Percentiles rank a stretch among this genome's conserved stretches.
These are phyloP conservation scores for Lachancea quebecensis DNA, from an alignment of 805 yeast genomes.

Conservation along the genomic window DNA sequence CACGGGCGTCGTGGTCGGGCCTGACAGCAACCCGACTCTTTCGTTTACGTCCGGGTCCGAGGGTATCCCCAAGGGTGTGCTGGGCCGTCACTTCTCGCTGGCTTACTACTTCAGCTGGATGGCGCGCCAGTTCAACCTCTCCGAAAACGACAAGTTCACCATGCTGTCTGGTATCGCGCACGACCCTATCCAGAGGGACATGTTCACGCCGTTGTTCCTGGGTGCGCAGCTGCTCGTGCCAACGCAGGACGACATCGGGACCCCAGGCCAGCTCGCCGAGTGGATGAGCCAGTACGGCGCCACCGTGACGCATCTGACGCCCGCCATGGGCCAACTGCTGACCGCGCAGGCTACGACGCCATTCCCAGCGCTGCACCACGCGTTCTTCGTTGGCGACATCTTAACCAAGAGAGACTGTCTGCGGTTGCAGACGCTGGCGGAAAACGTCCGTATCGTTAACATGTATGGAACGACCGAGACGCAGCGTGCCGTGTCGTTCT, in stretches of 20 bases:
- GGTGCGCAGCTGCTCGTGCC: slow-evolving; percentile 94
- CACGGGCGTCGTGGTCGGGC: slow-evolving; percentile 91
- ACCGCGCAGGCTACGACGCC: slow-evolving; percentile 91
- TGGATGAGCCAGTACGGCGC: slow-evolving; percentile 94
- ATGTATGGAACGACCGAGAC: slow-evolving; percentile 99
- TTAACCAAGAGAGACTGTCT: slow-evolving; percentile 95
- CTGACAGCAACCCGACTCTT: slow-evolving; percentile 94
- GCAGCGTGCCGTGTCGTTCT: slow-evolving; percentile 95
- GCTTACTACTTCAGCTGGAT: slow-evolving; percentile 99
- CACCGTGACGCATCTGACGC: slow-evolving; percentile 95
- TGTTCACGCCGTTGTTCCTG: slow-evolving; percentile 93
- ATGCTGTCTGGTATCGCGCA: slow-evolving; percentile 99
- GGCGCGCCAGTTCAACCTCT: slow-evolving; percentile 75
- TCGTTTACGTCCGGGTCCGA: slow-evolving; percentile 97
- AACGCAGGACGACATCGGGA: slow-evolving; percentile 95
- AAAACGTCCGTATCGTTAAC: slow-evolving; percentile 83
- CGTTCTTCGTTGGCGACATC: slow-evolving; percentile 97
- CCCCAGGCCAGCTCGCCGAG: slow-evolving; percentile 94
- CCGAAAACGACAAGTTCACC: slow-evolving; percentile 80
- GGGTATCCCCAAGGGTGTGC: slow-evolving; percentile 97
- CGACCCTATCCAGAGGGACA: slow-evolving; percentile 98
- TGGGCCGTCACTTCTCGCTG: slow-evolving; percentile 93
- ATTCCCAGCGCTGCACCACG: slow-evolving; percentile 83
- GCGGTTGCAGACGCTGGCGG: slow-evolving; percentile 85
- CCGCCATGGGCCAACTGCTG: slow-evolving; percentile 97